These are phyloP conservation scores for Dactylellina haptotyla DNA, from an alignment of 2,329 filamentous ascomycete species.

Conservation along the genomic window DNA sequence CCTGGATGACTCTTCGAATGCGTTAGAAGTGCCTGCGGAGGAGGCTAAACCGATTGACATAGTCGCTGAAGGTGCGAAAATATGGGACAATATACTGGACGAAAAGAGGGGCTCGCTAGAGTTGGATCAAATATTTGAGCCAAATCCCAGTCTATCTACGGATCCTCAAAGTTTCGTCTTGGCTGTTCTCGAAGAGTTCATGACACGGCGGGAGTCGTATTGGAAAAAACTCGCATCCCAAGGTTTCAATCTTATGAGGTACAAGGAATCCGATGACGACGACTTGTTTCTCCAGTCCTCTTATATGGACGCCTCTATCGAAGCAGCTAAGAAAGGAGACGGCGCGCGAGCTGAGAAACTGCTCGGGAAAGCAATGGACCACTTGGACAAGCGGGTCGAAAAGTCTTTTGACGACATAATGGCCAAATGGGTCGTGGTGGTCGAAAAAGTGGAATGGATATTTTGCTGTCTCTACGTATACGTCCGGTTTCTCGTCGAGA, in stretches of 20 bases:
- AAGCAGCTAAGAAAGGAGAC: slow-evolving; percentile 7
- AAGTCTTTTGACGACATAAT: background rate
- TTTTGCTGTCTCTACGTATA: background rate
- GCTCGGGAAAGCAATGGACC: background rate
- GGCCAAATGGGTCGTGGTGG: background rate
- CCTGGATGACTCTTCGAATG: background rate
- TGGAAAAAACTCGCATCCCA: slow-evolving; percentile 8
- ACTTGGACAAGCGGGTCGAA: background rate
- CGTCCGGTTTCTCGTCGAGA: background rate
- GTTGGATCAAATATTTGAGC: slow-evolving; percentile 18
- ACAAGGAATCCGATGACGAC: slow-evolving; percentile 8
- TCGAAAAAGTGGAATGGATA: background rate
- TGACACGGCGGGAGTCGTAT: background rate
- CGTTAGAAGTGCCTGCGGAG: too few species aligned
- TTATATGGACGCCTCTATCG: background rate
- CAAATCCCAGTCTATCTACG: slow-evolving; percentile 10
- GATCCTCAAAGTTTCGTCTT: slow-evolving; percentile 3
- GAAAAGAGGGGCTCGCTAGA: slow-evolving; percentile 2
- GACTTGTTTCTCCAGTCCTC: slow-evolving; percentile 28
- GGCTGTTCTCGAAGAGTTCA: slow-evolving; percentile 20
- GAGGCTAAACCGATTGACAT: too few species aligned
- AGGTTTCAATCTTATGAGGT: slow-evolving; percentile 7
- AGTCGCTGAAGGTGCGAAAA: background rate
- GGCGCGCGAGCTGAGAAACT: background rate
- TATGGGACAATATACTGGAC: slow-evolving; percentile 3